Evolutionary conservation across 225 moss, liverwort and hornwort genomes (phyloP).

Genomic region (Bryoerythrophyllum caledonicum): DNA sequence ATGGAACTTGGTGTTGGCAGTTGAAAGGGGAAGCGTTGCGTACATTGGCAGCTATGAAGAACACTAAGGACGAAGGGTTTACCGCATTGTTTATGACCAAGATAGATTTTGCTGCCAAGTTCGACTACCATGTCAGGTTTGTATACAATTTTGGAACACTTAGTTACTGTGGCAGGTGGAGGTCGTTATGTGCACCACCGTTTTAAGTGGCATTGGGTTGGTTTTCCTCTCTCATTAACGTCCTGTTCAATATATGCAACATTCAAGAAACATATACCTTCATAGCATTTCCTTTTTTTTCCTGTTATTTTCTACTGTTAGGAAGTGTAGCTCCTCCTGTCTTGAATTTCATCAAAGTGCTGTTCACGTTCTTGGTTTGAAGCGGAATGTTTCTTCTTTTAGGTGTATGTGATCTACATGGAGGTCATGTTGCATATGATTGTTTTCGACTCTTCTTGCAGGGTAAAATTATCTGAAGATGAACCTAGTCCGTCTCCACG

Average conservation of each 20-base stretch:
- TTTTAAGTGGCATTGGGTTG: conserved; percentile 8
- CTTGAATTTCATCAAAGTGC: background rate
- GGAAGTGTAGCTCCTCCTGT: background rate
- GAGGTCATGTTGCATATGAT: conserved; percentile 10
- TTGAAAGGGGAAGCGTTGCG: conserved; percentile 70
- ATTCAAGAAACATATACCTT: background rate
- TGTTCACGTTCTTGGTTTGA: background rate
- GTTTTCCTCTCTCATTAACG: conserved; percentile 1
- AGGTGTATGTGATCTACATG: conserved; percentile 10
- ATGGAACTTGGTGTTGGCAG: conserved; percentile 39
- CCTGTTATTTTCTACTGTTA: conserved; percentile 3
- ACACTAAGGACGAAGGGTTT: conserved; percentile 72
- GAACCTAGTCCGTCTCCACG: conserved; percentile 29
- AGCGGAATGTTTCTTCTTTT: background rate
- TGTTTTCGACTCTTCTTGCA: conserved; percentile 29
- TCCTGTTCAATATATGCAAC: background rate
- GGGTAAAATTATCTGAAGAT: conserved; percentile 44
- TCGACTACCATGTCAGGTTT: conserved; percentile 93
- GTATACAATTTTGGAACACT: conserved; percentile 10
- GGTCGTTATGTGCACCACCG: background rate
- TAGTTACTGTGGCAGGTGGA: conserved; percentile 5
- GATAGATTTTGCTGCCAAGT: conserved; percentile 69
- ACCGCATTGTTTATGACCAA: conserved; percentile 78
- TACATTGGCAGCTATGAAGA: conserved; percentile 68
- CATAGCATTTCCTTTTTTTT: background rate